These are phyloP conservation scores for Aspergillus candidus DNA, from an alignment of 2,329 filamentous ascomycete species.

Conservation along the genomic window DNA sequence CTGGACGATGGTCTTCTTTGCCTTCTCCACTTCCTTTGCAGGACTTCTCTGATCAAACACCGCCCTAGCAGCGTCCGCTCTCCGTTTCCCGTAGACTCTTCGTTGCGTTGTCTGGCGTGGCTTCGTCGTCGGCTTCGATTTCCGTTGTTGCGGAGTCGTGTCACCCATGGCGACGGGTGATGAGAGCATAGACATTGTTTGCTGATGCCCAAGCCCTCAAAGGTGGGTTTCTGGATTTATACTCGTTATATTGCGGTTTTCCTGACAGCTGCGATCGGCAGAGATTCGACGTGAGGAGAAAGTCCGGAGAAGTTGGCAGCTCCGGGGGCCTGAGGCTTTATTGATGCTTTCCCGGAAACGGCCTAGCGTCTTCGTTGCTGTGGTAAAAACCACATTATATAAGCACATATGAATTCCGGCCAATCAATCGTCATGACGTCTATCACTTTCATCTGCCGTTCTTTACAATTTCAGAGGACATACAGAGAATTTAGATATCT, in stretches of 20 bases:
- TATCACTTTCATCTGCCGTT: too few relatives aligned
- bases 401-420: not conserved
- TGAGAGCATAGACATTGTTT: conserved; percentile 12
- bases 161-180: conserved; percentile 11
- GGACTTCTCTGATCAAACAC: conserved; percentile 31
- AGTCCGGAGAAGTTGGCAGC: not conserved
- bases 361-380: conserved; percentile 24
- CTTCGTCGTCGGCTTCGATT: conserved; percentile 18
- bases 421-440: conserved; percentile 1
- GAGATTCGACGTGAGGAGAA: not conserved
- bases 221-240: not conserved
- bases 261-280: not conserved
- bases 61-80: conserved; percentile 29
- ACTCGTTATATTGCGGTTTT: not conserved
- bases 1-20: conserved; percentile 2
- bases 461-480: too few relatives aligned
- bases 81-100: conserved; percentile 33
- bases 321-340: conserved; percentile 7
- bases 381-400: conserved; percentile 12
- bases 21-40: conserved; percentile 7
- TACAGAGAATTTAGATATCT: too few relatives aligned
- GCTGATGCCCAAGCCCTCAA: too few relatives aligned
- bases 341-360: conserved; percentile 23
- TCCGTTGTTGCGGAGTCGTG: conserved; percentile 16
- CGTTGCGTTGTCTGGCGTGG: conserved; percentile 20